These are phyloP conservation scores for Rosa chinensis DNA, from an alignment of 306 rosid genomes.

Conservation along the genomic window DNA sequence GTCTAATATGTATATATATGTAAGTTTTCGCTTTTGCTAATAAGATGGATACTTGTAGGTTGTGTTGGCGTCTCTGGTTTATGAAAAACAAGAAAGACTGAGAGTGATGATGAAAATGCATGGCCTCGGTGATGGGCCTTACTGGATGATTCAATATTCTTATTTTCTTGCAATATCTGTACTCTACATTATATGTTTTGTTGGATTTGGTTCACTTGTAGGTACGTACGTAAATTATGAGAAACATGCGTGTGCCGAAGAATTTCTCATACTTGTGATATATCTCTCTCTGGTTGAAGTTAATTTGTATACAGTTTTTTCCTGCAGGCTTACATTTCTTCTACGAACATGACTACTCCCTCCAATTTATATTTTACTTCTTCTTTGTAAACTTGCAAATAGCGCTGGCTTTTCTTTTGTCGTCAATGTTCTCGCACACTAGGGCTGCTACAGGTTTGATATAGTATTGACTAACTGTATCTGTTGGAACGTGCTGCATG, in stretches of 20 bases:
- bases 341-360: conserved; percentile 71
- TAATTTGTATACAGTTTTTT: not conserved
- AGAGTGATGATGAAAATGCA: conserved; percentile 99
- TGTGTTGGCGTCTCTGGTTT: conserved; percentile 60
- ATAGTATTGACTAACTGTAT: not conserved
- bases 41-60: conserved; percentile 38
- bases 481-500: not conserved
- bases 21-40: no score
- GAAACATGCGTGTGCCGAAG: not conserved
- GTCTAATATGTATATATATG: no score
- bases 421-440: conserved; percentile 61
- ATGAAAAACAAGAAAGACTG: conserved; percentile 74
- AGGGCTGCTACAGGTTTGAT: conserved; percentile 80
- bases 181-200: conserved; percentile 73
- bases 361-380: conserved; percentile 71
- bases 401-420: conserved; percentile 62
- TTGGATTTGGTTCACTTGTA: conserved; percentile 69
- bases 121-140: conserved; percentile 90
- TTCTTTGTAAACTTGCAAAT: conserved; percentile 82
- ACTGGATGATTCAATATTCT: conserved; percentile 77
- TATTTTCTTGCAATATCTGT: conserved; percentile 63
- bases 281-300: not conserved
- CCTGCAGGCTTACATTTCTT: conserved; percentile 71
- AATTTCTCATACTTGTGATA: not conserved
- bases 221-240: conserved; percentile 52